Evolutionary conservation across 495 filamentous ascomycete genomes (phyloP).

Genomic region (Penicillium flavigenum): DNA sequence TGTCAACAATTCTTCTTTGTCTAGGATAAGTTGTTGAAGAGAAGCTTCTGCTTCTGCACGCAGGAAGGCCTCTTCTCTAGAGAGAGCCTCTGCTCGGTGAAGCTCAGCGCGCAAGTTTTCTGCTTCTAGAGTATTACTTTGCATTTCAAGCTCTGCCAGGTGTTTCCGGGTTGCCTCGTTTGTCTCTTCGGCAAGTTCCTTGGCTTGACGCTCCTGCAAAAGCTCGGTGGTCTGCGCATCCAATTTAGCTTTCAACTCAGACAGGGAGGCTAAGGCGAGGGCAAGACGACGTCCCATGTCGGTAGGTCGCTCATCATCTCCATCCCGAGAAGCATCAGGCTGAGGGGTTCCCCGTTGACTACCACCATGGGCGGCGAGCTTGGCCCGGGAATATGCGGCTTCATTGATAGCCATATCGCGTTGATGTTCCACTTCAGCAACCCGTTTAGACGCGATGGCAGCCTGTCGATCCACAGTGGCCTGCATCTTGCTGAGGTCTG

Average conservation of each 20-base stretch:
- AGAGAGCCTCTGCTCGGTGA: slow-evolving; percentile 68
- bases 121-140: slow-evolving; percentile 75
- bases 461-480: slow-evolving; percentile 83
- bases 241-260: slow-evolving; percentile 68
- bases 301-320: slow-evolving; percentile 65
- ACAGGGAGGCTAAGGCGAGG: slow-evolving; percentile 70
- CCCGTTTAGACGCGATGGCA: slow-evolving; percentile 75
- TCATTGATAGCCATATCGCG: slow-evolving; percentile 88
- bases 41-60: slow-evolving; percentile 72
- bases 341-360: slow-evolving; percentile 70
- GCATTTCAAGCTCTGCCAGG: slow-evolving; percentile 80
- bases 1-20: slow-evolving; percentile 77
- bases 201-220: slow-evolving; percentile 73
- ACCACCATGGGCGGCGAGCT: slow-evolving; percentile 77
- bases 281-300: slow-evolving; percentile 85
- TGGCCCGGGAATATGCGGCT: slow-evolving; percentile 91
- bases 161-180: slow-evolving; percentile 78
- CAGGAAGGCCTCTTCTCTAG: slow-evolving; percentile 73
- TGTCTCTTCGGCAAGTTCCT: slow-evolving; percentile 85
- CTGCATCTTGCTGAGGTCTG: slow-evolving; percentile 75
- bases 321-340: slow-evolving; percentile 60
- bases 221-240: slow-evolving; percentile 67
- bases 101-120: slow-evolving; percentile 83
- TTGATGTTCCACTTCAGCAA: slow-evolving; percentile 91
- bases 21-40: slow-evolving; percentile 70